Evolutionary conservation across 257 asterid species (phyloP), one percentile per base, ranked within the genome.

Genomic region (Solanum pennellii): DNA sequence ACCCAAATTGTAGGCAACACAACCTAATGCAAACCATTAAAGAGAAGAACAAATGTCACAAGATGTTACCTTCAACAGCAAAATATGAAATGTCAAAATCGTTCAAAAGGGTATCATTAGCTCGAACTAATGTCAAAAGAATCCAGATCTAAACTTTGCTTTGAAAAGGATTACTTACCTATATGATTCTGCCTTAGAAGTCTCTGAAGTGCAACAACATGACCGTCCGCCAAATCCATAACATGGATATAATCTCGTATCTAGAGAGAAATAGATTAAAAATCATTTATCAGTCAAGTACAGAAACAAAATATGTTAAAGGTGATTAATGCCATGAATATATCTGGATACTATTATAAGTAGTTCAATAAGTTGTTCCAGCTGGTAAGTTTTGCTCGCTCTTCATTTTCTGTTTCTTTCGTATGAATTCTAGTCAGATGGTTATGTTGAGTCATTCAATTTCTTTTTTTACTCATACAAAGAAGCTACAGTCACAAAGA

Each of bases 201-300:
- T 92, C 94, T 93, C 92, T 93, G 93, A 65, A 97, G 91, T 16
- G 99, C 96, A 89, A 92, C 98, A 79, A 97, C 97, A 85, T 97
- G 99, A 74, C 99, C 99, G 29, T 97, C 99, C 11, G 99, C 99
- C 84, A 97, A 91, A 92, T 97, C 99, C 99, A 95, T 95, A 33
- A 97, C 99, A 90, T 97, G 99, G 90, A 97, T 97, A 92, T 97
- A 97, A 86, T 97, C 99, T 83, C 99, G 93, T 52, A 97, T 89
- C 99, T 97, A 94, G 69, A 33, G 31, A 82, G 29, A 25, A 82
- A 31, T 20, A 82, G 69, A 49, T 82, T 31, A 49, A 10, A 82
- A 11, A 49, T 29, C 12, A 16, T 82, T 49, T 49, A 82, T 11
- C 31, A 80, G 85, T 49, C 2, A 18, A 49, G 20, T 31, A n/a